Evolutionary conservation across 345 rosid species (phyloP).

Genomic region (Aquilaria yunnanensis): DNA sequence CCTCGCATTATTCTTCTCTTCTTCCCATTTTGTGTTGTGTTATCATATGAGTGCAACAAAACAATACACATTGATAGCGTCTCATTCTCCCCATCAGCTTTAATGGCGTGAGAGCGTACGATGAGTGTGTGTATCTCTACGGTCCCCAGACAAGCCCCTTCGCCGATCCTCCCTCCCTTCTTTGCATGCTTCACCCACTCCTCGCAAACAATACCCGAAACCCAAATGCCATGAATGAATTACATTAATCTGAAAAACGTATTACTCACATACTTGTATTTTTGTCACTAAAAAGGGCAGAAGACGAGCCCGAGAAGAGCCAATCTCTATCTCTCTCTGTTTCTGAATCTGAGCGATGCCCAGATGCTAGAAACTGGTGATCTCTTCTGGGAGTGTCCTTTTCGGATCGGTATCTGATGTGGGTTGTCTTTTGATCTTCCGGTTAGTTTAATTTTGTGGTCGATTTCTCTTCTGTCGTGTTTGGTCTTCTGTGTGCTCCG

Average conservation of each 20-base stretch:
- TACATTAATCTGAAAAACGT: conserved; percentile 3
- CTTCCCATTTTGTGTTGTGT: neutral
- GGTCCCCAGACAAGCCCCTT: conserved; percentile 17
- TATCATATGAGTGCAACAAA: neutral
- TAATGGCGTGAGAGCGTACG: conserved; percentile 22
- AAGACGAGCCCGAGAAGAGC: neutral
- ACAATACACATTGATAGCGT: conserved; percentile 11
- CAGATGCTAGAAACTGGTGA: conserved; percentile 9
- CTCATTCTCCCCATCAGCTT: conserved; percentile 18
- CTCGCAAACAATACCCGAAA: conserved; percentile 17
- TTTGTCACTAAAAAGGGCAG: neutral
- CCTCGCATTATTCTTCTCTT: neutral
- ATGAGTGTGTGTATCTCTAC: conserved; percentile 11
- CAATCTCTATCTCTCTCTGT: neutral
- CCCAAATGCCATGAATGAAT: conserved; percentile 9
- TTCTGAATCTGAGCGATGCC: conserved; percentile 11
- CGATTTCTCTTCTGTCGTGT: neutral
- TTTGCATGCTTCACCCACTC: conserved; percentile 28
- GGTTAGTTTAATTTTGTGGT: neutral
- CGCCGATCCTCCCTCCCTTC: conserved; percentile 16
- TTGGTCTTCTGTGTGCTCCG: neutral
- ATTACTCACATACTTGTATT: neutral
- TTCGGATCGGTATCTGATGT: conserved; percentile 12
- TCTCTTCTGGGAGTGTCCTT: conserved; percentile 16
- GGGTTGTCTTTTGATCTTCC: conserved; percentile 4